Conservation (phyloP, 306 rosid species). For the Canavalia ensiformis region DNA sequence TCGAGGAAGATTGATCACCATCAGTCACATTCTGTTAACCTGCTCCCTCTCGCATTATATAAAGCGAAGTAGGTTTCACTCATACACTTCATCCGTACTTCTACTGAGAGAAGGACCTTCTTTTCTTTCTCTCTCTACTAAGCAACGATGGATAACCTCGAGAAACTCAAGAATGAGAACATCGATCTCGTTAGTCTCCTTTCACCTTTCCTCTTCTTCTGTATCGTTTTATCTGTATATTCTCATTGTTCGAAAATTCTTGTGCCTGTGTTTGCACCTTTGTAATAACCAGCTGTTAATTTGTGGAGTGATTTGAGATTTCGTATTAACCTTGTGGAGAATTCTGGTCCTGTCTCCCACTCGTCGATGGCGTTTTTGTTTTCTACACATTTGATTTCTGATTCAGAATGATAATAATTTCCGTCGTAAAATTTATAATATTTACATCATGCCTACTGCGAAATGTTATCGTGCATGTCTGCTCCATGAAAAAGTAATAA, state of each 20-base stretch:
- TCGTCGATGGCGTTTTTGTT: neutral
- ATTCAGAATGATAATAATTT: neutral
- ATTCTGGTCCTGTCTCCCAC: neutral
- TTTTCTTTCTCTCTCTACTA: neutral
- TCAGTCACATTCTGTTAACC: neutral
- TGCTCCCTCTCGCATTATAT: neutral
- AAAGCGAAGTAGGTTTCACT: neutral
- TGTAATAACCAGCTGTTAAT: neutral
- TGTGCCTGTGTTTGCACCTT: neutral
- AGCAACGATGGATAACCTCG: conserved; percentile 51
- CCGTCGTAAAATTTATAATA: neutral
- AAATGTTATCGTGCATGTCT: neutral
- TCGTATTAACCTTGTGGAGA: neutral
- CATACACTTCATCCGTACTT: neutral
- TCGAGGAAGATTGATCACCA: neutral
- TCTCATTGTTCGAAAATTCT: neutral
- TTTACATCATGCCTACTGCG: too few relatives aligned
- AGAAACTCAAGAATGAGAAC: conserved; percentile 70
- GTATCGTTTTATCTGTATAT: neutral
- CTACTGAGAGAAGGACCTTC: neutral
- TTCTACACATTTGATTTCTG: neutral
- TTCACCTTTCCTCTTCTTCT: neutral
- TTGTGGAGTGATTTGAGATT: neutral
- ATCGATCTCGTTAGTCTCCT: conserved; percentile 66
- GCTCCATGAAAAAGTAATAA: neutral